Base-by-base conservation (phyloP, 768 basidiomycete species). In the Kwoniella botswanensis region DNA sequence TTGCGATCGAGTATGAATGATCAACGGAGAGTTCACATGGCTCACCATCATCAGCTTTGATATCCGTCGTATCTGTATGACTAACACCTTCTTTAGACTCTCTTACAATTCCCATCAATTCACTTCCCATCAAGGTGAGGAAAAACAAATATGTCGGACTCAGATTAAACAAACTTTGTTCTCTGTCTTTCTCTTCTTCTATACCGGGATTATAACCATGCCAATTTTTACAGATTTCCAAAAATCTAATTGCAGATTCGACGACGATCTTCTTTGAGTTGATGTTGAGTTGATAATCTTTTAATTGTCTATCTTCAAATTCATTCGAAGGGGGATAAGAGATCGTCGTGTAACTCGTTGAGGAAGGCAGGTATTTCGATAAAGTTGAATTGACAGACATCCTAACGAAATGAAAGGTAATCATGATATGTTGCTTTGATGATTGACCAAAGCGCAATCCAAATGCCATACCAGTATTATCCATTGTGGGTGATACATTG, bases 91-190 rank as follows among this genome's bases (percentile, higher is more conserved):
- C 57, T 21, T 59, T 67, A 3, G 21, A 10, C 57, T 62, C 52
- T 43, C 29, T n/a, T 1, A 63, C 26, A 3, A 24, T 54, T 13
- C 46, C 43, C 4, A 69, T 53, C 62, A 69, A 46, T 22, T 69
- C 68, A 26, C 68, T 62, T 13, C 61, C 68, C 22, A 62, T 62
- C n/a, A 69, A 5, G 7, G 61, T 63, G 3, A 69, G 50, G 22
- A 69, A 69, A 53, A 53, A 69, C 26, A 75, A 56, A 56, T 75
- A 78, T 6, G 71, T 57, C 52, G 68, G 68, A 11, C 72, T 71
- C 3, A 78, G 58, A 53, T 75, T 68, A 13, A 65, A 54, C 24
- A 78, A 29, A 42, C 29, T 62, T 15, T 60, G 59, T 21, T 60
- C 57, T 29, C 11, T 63, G 55, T 21, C 43, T 43, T 35, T 11